Evolutionary conservation across 805 yeast species (phyloP).

Genomic region (Komagataella mondaviorum): DNA sequence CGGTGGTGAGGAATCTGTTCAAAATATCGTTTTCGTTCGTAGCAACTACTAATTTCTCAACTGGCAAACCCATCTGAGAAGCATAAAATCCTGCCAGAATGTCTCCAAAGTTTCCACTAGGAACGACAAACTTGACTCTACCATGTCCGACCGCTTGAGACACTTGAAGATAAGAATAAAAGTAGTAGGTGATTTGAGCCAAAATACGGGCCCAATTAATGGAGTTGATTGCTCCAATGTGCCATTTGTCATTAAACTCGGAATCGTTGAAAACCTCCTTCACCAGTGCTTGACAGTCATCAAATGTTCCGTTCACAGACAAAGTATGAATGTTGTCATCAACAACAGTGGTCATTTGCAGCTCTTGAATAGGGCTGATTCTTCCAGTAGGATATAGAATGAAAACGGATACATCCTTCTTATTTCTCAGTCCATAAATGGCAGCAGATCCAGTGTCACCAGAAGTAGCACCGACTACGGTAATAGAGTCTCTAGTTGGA

Average conservation of each 20-base stretch:
- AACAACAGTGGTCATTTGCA: slow-evolving; percentile 94
- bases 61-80: slow-evolving; percentile 88
- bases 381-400: slow-evolving; percentile 95
- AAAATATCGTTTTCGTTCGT: slow-evolving; percentile 93
- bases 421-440: slow-evolving; percentile 92
- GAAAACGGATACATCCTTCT: slow-evolving; percentile 95
- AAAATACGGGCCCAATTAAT: slow-evolving; percentile 98
- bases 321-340: slow-evolving; percentile 91
- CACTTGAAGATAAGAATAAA: slow-evolving; percentile 73
- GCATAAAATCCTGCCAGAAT: slow-evolving; percentile 95
- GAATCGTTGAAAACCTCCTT: slow-evolving; percentile 84
- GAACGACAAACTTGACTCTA: slow-evolving; percentile 78
- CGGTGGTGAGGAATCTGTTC: slow-evolving; percentile 82
- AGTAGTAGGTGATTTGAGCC: slow-evolving; percentile 96
- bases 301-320: slow-evolving; percentile 92
- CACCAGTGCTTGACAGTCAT: slow-evolving; percentile 95
- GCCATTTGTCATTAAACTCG: slow-evolving; percentile 79
- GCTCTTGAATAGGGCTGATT: slow-evolving; percentile 95
- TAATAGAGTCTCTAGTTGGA: slow-evolving; percentile 55
- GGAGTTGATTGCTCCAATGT: slow-evolving; percentile 95
- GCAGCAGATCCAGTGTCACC: slow-evolving; percentile 99
- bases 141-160: slow-evolving; percentile 22
- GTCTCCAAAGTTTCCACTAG: slow-evolving; percentile 98
- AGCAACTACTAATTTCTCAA: slow-evolving; percentile 78
- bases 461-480: slow-evolving; percentile 98